Base-by-base conservation (phyloP, 257 asterid genomes). In the Rubia yunnanensis region DNA sequence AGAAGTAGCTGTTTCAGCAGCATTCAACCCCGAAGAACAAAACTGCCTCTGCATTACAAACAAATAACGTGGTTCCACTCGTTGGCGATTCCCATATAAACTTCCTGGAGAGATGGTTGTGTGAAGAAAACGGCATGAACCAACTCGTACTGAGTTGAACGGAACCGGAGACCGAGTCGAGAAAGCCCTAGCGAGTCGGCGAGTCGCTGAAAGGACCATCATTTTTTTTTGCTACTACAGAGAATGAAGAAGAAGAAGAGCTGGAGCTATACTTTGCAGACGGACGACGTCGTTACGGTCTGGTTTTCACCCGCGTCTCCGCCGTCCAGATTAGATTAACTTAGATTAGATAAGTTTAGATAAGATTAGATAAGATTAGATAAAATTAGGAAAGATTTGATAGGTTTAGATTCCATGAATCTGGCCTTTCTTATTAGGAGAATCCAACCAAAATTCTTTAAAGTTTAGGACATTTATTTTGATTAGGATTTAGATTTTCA, bases 11-110 rank as follows among this genome's bases (percentile, higher is more conserved):
- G 52, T 75, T 78, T 59, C 92, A 72, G 63, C 70, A 30, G 32
- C 77, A 55, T 23, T 34, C 24, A 68, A 76, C 66, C 75, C 88
- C 1, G 85, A 68, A 67, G 97, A 86, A 81, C 68, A 84, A 39
- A 74, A 70, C 66, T 79, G 77, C 70, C 66, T 75, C 66, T 62
- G 53, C 83, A 69, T 55, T 72, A 60, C 62, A 46, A 70, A 38
- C 66, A 32, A 50, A 62, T 38, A 10, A 59, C 48, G 69, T 24
- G 75, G 46, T 72, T 55, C 79, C 48, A 35, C 7, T 69, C 26
- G 41, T 20, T 73, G 70, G 31, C 55, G 46, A 60, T 65, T 72
- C 63, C 75, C 74, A 46, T 15, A 41, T 48, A 69, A 26, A 58
- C 52, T 63, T 48, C 85, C 94, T 55, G 69, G 38, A 31, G 64